A percentile compares a stretch with the other conserved stretches of the same genome.
These are phyloP conservation scores for Tripidium arundinaceum DNA, from an alignment of 202 grass and related monocot genomes.

Conservation along the genomic window DNA sequence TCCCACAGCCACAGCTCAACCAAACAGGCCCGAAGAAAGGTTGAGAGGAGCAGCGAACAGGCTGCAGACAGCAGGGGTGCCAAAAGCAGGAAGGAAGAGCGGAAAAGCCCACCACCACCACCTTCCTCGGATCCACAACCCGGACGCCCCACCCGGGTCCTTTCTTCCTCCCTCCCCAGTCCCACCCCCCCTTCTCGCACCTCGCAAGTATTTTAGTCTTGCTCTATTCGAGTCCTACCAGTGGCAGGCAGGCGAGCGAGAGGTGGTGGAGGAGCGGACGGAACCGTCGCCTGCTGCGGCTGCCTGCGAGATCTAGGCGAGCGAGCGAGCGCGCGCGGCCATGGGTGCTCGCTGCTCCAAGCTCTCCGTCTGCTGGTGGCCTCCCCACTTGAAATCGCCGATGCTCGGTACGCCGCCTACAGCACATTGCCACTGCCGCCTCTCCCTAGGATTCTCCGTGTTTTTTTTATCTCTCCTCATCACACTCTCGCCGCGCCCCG, in stretches of 20 bases:
- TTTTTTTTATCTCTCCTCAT: not conserved
- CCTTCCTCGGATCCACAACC: constrained; percentile 67
- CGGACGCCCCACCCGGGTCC: constrained; percentile 5
- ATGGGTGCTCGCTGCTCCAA: constrained; percentile 93
- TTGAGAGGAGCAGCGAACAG: not conserved
- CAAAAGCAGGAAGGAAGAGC: constrained; percentile 23
- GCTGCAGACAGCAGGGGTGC: constrained; percentile 18
- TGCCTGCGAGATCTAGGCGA: constrained; percentile 33
- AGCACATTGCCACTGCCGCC: constrained; percentile 3
- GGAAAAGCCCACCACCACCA: constrained; percentile 51
- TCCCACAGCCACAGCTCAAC: too few relatives aligned
- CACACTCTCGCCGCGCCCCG: not conserved
- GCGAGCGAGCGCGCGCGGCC: not conserved
- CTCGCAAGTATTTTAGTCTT: constrained; percentile 37
- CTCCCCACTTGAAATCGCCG: constrained; percentile 64
- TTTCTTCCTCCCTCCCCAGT: not conserved
- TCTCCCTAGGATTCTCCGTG: not conserved
- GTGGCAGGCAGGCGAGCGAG: constrained; percentile 16
- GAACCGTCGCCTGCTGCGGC: constrained; percentile 10
- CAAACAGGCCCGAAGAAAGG: too few relatives aligned
- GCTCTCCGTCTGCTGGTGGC: constrained; percentile 80
- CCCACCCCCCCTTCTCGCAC: not conserved
- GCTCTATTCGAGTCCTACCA: constrained; percentile 45
- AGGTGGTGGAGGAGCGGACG: constrained; percentile 20
- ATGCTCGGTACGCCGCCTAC: constrained; percentile 37